A percentile compares a stretch with the other conserved stretches of the same genome.
Conservation (phyloP, 345 rosid species). For the Citrus hindsii region DNA sequence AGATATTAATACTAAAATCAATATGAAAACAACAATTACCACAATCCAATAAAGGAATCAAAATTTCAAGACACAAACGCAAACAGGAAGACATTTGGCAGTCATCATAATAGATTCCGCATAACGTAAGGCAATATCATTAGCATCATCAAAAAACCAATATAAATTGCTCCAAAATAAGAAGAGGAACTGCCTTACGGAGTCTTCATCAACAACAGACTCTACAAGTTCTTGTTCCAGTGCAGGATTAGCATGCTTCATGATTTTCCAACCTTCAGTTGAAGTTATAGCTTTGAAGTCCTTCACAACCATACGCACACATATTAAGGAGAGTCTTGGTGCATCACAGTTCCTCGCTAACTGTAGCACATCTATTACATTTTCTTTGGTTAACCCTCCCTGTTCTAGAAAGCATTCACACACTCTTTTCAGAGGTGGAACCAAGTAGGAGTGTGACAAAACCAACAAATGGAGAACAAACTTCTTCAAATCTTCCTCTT, state of each 20-base stretch:
- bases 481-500: slow-evolving; percentile 63
- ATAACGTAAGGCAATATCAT: neutral
- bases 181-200: slow-evolving; percentile 41
- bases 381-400: slow-evolving; percentile 60
- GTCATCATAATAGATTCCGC: neutral
- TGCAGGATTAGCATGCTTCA: slow-evolving; percentile 59
- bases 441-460: slow-evolving; percentile 66
- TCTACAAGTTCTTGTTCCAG: slow-evolving; percentile 85
- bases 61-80: neutral
- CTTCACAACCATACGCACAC: slow-evolving; percentile 58
- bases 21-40: neutral
- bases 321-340: slow-evolving; percentile 52
- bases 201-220: slow-evolving; percentile 57
- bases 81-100: neutral
- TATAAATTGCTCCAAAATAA: neutral
- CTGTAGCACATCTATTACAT: slow-evolving; percentile 82
- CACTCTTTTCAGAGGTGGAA: slow-evolving; percentile 66
- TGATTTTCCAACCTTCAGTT: slow-evolving; percentile 85
- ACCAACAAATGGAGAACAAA: slow-evolving; percentile 73
- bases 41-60: neutral
- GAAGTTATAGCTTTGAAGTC: slow-evolving; percentile 69
- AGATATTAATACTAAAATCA: neutral
- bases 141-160: neutral
- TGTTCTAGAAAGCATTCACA: slow-evolving; percentile 51
- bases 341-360: slow-evolving; percentile 70